These are phyloP conservation scores for Papiliotrema fonsecae DNA, from an alignment of 1,284 basidiomycete species.

Conservation along the genomic window DNA sequence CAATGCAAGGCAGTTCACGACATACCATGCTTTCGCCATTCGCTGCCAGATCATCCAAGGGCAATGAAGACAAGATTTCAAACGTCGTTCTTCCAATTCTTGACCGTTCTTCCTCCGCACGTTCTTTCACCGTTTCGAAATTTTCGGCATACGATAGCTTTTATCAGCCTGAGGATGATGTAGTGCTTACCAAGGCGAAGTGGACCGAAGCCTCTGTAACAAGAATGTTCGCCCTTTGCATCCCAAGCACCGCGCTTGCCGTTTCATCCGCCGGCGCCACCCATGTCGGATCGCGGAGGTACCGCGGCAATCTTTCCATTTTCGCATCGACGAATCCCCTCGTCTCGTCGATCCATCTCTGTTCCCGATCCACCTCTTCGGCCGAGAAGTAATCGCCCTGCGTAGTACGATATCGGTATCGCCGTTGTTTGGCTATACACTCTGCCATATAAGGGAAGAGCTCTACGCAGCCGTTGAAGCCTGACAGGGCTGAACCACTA, in stretches of 20 bases:
- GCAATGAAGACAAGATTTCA: conserved; percentile 21
- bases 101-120: conserved; percentile 15
- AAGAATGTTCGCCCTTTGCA: conserved; percentile 38
- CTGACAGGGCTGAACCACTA: conserved; percentile 17
- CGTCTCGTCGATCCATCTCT: conserved; percentile 7
- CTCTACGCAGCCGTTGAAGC: conserved; percentile 34
- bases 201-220: conserved; percentile 37
- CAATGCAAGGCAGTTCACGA: not conserved
- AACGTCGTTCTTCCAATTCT: conserved; percentile 18
- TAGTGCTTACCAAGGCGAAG: conserved; percentile 31
- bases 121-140: conserved; percentile 14
- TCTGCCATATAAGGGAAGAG: conserved; percentile 38
- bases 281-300: conserved; percentile 10
- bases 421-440: conserved; percentile 34
- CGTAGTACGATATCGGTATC: conserved; percentile 7
- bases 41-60: conserved; percentile 39
- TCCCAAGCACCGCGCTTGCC: conserved; percentile 29
- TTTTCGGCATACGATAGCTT: conserved; percentile 25
- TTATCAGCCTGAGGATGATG: not conserved
- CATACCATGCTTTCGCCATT: conserved; percentile 42
- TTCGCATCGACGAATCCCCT: conserved; percentile 5
- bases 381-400: not conserved
- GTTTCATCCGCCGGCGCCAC: conserved; percentile 11
- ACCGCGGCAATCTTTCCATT: conserved; percentile 2
- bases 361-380: conserved; percentile 1